These are phyloP conservation scores for Nigrospora sphaerica DNA, from an alignment of 2,329 filamentous ascomycete genomes.

Conservation along the genomic window DNA sequence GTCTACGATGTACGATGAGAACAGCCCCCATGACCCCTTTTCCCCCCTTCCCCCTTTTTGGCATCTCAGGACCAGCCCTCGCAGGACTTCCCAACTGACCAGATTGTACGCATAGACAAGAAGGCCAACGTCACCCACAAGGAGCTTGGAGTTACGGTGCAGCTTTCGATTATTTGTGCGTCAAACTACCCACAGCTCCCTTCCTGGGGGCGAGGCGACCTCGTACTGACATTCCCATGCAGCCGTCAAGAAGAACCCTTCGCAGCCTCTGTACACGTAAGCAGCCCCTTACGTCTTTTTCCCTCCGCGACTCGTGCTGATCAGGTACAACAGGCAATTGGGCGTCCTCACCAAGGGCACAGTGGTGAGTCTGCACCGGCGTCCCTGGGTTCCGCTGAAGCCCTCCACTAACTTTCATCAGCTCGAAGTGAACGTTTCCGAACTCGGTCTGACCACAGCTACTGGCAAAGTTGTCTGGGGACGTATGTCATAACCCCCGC, in stretches of 20 bases:
- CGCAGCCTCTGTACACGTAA: constrained; percentile 76
- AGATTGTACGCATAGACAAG: constrained; percentile 47
- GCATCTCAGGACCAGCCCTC: background rate
- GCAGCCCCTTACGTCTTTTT: background rate
- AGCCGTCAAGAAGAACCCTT: constrained; percentile 64
- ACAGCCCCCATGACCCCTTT: no score
- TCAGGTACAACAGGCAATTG: constrained; percentile 45
- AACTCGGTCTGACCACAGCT: constrained; percentile 69
- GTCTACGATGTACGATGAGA: no score
- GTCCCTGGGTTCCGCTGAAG: no score
- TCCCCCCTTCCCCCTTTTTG: background rate
- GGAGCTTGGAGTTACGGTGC: constrained; percentile 78
- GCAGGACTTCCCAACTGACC: background rate
- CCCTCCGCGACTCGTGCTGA: background rate
- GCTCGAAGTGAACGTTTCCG: constrained; percentile 81
- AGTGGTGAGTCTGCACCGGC: no score
- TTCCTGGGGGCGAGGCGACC: no score
- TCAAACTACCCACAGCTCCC: no score
- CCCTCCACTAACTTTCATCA: no score
- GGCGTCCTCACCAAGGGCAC: constrained; percentile 84
- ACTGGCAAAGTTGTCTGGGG: constrained; percentile 93
- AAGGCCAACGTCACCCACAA: constrained; percentile 68
- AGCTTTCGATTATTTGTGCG: constrained; percentile 62
- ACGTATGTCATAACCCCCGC: background rate
- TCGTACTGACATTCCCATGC: no score